Conservation (phyloP, 1,284 basidiomycete species). For the Fomes fomentarius region DNA sequence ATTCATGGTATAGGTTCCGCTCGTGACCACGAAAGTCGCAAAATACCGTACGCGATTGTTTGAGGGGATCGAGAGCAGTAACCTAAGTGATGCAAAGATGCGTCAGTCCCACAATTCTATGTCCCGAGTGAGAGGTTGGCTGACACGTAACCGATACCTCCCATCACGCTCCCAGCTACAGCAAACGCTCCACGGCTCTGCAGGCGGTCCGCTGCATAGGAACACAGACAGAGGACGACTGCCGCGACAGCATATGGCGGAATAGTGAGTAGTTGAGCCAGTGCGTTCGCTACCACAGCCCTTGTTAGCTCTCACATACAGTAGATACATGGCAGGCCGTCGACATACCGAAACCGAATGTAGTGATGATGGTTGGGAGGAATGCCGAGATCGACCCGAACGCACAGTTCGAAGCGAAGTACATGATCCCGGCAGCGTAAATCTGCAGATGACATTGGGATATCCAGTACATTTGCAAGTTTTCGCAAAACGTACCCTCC, state of each 20-base stretch:
- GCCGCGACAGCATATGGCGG: conserved; percentile 82
- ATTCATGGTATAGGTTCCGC: conserved; percentile 71
- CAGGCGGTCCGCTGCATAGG: conserved; percentile 69
- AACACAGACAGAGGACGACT: conserved; percentile 62
- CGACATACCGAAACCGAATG: conserved; percentile 59
- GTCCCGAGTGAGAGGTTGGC: conserved; percentile 23
- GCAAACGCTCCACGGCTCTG: conserved; percentile 73
- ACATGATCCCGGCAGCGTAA: conserved; percentile 66
- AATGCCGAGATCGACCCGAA: conserved; percentile 83
- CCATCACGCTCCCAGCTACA: conserved; percentile 49
- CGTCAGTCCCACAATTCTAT: neutral
- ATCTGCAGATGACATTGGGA: conserved; percentile 41
- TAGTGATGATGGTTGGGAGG: conserved; percentile 81
- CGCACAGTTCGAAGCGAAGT: conserved; percentile 79
- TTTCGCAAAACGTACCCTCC: conserved; percentile 49
- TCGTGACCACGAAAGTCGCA: conserved; percentile 70
- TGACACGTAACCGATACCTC: conserved; percentile 69
- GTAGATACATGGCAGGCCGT: too few relatives aligned
- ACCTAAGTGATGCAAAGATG: conserved; percentile 31
- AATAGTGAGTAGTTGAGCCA: conserved; percentile 76
- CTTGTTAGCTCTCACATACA: neutral
- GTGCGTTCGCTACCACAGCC: conserved; percentile 44
- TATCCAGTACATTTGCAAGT: neutral
- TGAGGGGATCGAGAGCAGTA: conserved; percentile 49
- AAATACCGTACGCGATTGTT: conserved; percentile 65